Base-by-base conservation (phyloP, 306 rosid species). In the Phaseolus lunatus region DNA sequence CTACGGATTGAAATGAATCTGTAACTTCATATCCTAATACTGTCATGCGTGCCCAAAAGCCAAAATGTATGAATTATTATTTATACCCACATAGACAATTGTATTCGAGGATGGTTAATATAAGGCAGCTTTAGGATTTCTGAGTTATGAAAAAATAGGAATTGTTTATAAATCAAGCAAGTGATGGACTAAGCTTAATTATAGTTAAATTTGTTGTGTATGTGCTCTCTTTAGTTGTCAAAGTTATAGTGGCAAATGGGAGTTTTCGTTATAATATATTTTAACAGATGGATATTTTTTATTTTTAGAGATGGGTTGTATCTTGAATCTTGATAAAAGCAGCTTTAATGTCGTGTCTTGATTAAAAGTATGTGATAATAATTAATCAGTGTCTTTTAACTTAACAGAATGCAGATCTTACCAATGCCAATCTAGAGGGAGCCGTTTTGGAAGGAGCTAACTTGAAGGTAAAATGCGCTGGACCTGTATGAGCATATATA, bases 361-460 rank as follows among this genome's bases (percentile, higher is more conserved):
- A 4, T 39, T 70, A 33, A 49, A 52, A 27, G 80, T 41, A 56
- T 44, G 61, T 52, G 35, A 39, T 73, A 67, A 47, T 56, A 65
- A 78, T 65, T 23, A 22, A 9, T 66, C 37, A 67, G n/a, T 20
- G 19, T 12, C 39, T 52, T 49, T 64, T 33, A 48, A 58, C 70
- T 39, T 70, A 75, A 81, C 90, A 94, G 98, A 89, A 87, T 84
- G 98, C 98, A 6, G 98, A 94, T 86, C 95, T 94, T 80, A 89
- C 95, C 35, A 86, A 90, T 79, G 97, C 96, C 64, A 94, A 94
- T 88, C 81, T 94, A 64, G 98, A 94, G 88, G 96, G 96, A 67
- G 98, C 97, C 59, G 78, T 78, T 78, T 84, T 94, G 23, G 97
- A 92, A 85, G 98, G 98, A 83, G 98, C 98, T 69, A 92, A 94